These are phyloP conservation scores for Juglanconis juglandina DNA, from an alignment of 2,329 filamentous ascomycete species.

Conservation along the genomic window DNA sequence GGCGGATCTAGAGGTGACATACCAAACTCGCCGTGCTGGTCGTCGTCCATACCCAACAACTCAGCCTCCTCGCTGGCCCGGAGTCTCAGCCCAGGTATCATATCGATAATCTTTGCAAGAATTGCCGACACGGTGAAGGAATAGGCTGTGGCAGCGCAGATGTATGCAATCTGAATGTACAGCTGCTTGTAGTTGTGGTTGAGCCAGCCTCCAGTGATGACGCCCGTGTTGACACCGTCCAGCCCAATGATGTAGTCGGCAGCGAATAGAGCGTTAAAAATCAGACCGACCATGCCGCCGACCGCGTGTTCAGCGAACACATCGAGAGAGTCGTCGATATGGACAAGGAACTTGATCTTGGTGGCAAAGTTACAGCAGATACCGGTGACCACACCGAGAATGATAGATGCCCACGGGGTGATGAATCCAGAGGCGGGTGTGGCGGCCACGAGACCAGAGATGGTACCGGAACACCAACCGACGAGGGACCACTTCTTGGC, in stretches of 20 bases:
- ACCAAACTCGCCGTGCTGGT: conserved; percentile 82
- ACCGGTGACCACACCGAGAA: conserved; percentile 65
- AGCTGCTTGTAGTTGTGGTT: conserved; percentile 71
- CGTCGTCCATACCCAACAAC: conserved; percentile 83
- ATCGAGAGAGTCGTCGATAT: conserved; percentile 69
- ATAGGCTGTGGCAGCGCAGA: conserved; percentile 64
- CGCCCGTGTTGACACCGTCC: conserved; percentile 70
- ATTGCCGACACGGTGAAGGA: conserved; percentile 70
- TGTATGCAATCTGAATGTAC: conserved; percentile 77
- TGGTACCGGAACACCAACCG: conserved; percentile 69
- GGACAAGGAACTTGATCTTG: conserved; percentile 61
- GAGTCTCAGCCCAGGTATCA: conserved; percentile 73
- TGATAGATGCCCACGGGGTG: conserved; percentile 63
- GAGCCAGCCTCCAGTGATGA: conserved; percentile 65
- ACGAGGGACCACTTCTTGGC: conserved; percentile 89
- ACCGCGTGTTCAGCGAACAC: conserved; percentile 70
- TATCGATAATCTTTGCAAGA: conserved; percentile 71
- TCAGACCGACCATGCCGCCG: conserved; percentile 64
- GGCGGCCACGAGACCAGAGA: conserved; percentile 67
- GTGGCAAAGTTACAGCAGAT: conserved; percentile 66
- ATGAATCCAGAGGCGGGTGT: conserved; percentile 68
- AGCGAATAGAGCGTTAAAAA: conserved; percentile 73
- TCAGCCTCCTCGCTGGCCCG: conserved; percentile 79
- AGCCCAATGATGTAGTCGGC: conserved; percentile 69
- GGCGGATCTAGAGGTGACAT: not conserved